A percentile compares a stretch with the other conserved stretches of the same genome.
Evolutionary conservation across 2,329 filamentous ascomycete species (phyloP).

Genomic region (Verticillium longisporum): DNA sequence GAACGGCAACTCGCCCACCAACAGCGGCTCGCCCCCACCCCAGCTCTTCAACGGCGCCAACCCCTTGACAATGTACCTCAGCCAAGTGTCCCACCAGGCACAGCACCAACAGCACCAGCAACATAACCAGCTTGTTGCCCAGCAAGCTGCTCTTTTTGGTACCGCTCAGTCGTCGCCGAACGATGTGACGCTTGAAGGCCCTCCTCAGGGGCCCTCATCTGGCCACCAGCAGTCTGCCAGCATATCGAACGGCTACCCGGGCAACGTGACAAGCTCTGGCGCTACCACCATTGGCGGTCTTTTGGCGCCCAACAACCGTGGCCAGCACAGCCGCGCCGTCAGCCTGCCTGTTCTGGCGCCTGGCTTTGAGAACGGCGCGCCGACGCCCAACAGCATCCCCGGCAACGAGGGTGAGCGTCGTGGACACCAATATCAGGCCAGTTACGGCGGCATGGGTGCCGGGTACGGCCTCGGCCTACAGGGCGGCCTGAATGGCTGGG

Average conservation of each 20-base stretch:
- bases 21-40: conserved; percentile 30
- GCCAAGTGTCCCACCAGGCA: conserved; percentile 67
- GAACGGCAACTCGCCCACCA: conserved; percentile 45
- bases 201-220: conserved; percentile 52
- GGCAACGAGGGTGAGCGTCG: conserved; percentile 49
- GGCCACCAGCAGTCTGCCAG: conserved; percentile 61
- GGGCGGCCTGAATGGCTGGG: conserved; percentile 59
- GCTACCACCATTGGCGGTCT: conserved; percentile 70
- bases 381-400: conserved; percentile 40
- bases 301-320: conserved; percentile 62
- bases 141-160: conserved; percentile 77
- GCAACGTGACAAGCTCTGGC: conserved; percentile 43
- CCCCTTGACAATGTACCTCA: conserved; percentile 88
- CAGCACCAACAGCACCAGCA: conserved; percentile 72
- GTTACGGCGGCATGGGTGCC: conserved; percentile 52
- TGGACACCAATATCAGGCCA: conserved; percentile 60
- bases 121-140: conserved; percentile 62
- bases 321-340: conserved; percentile 72
- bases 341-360: conserved; percentile 71
- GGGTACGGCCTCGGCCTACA: conserved; percentile 58
- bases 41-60: conserved; percentile 81
- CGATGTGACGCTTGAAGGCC: conserved; percentile 51
- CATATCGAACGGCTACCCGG: conserved; percentile 57
- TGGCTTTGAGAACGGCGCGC: conserved; percentile 54
- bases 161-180: conserved; percentile 56